Conservation (phyloP, 805 yeast species). For the Metschnikowia similis region DNA sequence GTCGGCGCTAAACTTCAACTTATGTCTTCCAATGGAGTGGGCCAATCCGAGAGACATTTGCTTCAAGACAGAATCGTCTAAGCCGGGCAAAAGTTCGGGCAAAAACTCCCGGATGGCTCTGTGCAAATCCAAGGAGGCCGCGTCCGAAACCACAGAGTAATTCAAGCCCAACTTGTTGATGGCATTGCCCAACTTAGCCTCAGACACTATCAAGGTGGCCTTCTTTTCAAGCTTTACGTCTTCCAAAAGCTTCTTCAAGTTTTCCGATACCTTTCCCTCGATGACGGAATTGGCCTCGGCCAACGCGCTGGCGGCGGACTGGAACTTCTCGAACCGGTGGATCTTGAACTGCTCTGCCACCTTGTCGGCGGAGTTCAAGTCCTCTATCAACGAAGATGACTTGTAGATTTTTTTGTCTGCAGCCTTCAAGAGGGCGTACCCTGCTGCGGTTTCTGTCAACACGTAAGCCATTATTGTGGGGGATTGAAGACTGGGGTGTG, state of each 20-base stretch:
- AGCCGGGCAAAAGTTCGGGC: constrained; percentile 92
- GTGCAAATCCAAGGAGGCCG: constrained; percentile 89
- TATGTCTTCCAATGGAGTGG: constrained; percentile 97
- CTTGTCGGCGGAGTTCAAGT: constrained; percentile 76
- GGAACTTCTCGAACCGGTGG: constrained; percentile 92
- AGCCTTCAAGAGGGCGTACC: constrained; percentile 95
- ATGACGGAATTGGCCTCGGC: constrained; percentile 90
- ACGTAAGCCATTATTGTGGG: constrained; percentile 65
- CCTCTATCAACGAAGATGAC: constrained; percentile 67
- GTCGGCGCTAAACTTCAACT: constrained; percentile 95
- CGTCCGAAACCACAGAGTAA: constrained; percentile 87
- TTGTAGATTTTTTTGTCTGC: constrained; percentile 96
- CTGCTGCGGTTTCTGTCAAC: constrained; percentile 97
- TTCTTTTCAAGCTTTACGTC: constrained; percentile 78
- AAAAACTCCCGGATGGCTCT: constrained; percentile 93
- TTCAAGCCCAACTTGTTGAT: constrained; percentile 91
- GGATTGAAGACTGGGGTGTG: constrained; percentile 6
- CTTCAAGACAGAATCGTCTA: constrained; percentile 74
- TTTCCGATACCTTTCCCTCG: constrained; percentile 90
- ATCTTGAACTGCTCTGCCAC: constrained; percentile 88
- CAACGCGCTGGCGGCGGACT: constrained; percentile 90
- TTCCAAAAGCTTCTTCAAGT: constrained; percentile 70
- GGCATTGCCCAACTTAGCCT: constrained; percentile 92
- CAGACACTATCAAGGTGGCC: constrained; percentile 84
- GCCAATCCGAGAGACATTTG: constrained; percentile 98